Evolutionary conservation across 1,284 basidiomycete species (phyloP).

Genomic region (Phellopilus nigrolimitatus): DNA sequence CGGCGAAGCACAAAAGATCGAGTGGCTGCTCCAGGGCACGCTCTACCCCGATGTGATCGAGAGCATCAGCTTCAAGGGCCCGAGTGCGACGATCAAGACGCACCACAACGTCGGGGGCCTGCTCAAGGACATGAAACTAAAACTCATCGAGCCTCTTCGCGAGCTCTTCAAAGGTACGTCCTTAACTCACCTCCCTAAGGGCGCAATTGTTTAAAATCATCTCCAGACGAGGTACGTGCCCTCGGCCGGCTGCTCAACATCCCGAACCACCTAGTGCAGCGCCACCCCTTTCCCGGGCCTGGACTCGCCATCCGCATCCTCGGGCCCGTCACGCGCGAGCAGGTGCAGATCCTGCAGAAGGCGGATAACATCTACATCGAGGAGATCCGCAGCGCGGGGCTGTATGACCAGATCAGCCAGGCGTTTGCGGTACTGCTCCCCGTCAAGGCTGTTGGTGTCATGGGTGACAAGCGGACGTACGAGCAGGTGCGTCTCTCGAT

Average conservation of each 20-base stretch:
- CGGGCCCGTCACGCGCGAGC: slow-evolving; percentile 88
- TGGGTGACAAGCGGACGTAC: slow-evolving; percentile 96
- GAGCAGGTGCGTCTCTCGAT: slow-evolving; percentile 75
- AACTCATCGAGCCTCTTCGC: slow-evolving; percentile 95
- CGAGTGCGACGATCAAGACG: slow-evolving; percentile 98
- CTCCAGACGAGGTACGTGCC: slow-evolving; percentile 89
- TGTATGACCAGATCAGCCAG: slow-evolving; percentile 95
- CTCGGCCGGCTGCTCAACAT: slow-evolving; percentile 90
- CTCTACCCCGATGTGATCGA: slow-evolving; percentile 99
- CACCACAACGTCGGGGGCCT: slow-evolving; percentile 99
- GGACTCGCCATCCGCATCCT: slow-evolving; percentile 99
- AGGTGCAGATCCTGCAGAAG: slow-evolving; percentile 92
- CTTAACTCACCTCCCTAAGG: background rate
- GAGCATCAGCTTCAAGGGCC: slow-evolving; percentile 99
- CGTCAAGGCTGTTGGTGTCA: slow-evolving; percentile 95
- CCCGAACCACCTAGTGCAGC: slow-evolving; percentile 88
- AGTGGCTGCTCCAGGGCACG: slow-evolving; percentile 98
- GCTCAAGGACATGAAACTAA: slow-evolving; percentile 97
- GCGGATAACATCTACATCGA: slow-evolving; percentile 98
- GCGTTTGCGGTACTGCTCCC: slow-evolving; percentile 98
- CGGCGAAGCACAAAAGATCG: slow-evolving; percentile 86
- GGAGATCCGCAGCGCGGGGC: slow-evolving; percentile 88
- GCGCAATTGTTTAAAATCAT: slow-evolving; percentile 9
- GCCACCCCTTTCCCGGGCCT: slow-evolving; percentile 99
- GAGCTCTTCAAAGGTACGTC: slow-evolving; percentile 94